phyloP scores from a whole-genome alignment of 345 rosid genomes.

The Ceriops decandra region DNA sequence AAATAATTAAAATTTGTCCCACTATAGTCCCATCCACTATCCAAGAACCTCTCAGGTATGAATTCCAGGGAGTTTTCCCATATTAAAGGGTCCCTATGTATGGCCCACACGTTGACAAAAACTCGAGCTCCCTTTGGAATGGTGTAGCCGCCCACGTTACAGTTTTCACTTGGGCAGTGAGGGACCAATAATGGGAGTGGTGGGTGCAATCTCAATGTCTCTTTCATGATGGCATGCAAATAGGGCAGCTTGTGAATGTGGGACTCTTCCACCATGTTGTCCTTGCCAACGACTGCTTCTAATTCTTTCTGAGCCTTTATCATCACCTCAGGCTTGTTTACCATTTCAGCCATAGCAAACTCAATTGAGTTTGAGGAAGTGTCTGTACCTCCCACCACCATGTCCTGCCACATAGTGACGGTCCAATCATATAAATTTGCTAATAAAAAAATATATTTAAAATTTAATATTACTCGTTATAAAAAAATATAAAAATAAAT shows the following conservation, averaged over 20 bases:
- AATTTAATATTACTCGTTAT: too few species aligned
- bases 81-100: conserved; percentile 46
- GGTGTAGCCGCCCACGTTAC: conserved; percentile 39
- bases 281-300: conserved; percentile 45
- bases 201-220: conserved; percentile 52
- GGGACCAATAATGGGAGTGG: conserved; percentile 50
- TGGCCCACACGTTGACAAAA: conserved; percentile 51
- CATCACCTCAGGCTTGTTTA: conserved; percentile 44
- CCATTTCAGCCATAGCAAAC: conserved; percentile 53
- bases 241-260: conserved; percentile 44
- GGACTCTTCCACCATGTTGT: conserved; percentile 44
- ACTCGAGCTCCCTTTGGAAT: conserved; percentile 46
- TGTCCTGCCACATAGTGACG: conserved; percentile 33
- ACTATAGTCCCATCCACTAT: conserved; percentile 42
- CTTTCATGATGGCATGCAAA: conserved; percentile 49
- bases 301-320: conserved; percentile 46
- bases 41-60: conserved; percentile 48
- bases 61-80: conserved; percentile 55
- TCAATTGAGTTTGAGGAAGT: conserved; percentile 49
- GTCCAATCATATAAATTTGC: neutral
- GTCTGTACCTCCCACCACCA: conserved; percentile 58
- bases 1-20: conserved; percentile 52
- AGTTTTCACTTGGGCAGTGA: conserved; percentile 37
- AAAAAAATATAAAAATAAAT: too few species aligned
- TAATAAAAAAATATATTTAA: neutral